These are phyloP conservation scores for Quercus variabilis DNA, from an alignment of 306 rosid species.

Conservation along the genomic window DNA sequence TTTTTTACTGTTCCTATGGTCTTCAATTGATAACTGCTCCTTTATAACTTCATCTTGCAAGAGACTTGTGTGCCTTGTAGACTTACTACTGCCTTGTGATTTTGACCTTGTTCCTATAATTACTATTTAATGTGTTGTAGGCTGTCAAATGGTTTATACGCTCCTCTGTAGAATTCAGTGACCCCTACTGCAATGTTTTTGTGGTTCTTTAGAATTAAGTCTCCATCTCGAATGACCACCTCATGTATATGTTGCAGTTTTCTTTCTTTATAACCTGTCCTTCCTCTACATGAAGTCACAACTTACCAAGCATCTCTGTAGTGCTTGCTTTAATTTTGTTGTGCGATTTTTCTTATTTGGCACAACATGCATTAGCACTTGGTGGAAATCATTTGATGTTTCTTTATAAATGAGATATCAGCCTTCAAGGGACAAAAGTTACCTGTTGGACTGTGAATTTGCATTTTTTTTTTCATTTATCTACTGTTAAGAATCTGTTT, in stretches of 20 bases:
- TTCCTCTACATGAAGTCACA: neutral
- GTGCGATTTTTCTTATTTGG: too few relatives aligned
- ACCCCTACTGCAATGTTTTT: neutral
- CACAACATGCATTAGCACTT: neutral
- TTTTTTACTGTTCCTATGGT: neutral
- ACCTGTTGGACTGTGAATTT: neutral
- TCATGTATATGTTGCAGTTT: neutral
- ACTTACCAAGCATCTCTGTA: neutral
- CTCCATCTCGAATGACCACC: neutral
- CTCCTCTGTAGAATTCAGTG: neutral
- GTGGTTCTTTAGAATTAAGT: neutral
- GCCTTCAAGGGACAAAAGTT: neutral
- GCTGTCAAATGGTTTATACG: too few relatives aligned
- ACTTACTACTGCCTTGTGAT: too few relatives aligned
- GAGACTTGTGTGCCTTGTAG: too few relatives aligned
- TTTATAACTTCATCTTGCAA: neutral
- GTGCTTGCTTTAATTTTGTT: neutral
- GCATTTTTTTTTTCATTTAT: too few relatives aligned
- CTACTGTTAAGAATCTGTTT: too few relatives aligned
- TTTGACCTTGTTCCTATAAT: too few relatives aligned
- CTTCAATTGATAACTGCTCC: neutral
- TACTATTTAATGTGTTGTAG: too few relatives aligned
- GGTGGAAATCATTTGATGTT: neutral
- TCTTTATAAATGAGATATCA: neutral
- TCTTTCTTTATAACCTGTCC: neutral